phyloP scores from a whole-genome alignment of 2,329 filamentous ascomycete species.

The Trichoderma endophyticum region DNA sequence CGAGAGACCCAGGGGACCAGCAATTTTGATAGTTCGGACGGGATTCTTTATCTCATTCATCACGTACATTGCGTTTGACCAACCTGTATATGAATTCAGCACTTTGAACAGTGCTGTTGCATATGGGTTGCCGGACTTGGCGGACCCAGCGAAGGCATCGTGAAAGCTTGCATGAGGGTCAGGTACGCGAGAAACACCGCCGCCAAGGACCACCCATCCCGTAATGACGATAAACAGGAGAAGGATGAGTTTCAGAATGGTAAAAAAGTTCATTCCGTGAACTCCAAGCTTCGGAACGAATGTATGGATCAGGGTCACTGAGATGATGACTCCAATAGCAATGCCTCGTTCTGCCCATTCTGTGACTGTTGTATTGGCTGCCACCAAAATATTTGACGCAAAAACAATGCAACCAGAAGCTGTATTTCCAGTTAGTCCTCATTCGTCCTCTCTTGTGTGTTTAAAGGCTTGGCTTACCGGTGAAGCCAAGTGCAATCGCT shows the following conservation, averaged over 20 bases:
- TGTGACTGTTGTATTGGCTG: conserved; percentile 16
- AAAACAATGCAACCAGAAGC: conserved; percentile 22
- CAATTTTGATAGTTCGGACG: conserved; percentile 22
- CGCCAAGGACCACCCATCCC: conserved; percentile 22
- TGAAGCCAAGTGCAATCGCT: conserved; percentile 22
- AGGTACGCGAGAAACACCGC: conserved; percentile 17
- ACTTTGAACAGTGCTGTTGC: conserved; percentile 23
- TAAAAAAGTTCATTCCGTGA: conserved; percentile 23
- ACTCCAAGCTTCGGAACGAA: conserved; percentile 21
- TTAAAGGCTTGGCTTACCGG: conserved; percentile 6
- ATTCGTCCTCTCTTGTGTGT: background rate
- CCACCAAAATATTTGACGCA: conserved; percentile 21
- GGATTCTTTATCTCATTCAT: conserved; percentile 22
- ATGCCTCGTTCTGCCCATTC: conserved; percentile 23
- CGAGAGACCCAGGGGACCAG: conserved; percentile 21
- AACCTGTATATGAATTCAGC: conserved; percentile 21
- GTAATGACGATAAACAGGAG: conserved; percentile 22
- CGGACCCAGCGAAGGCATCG: conserved; percentile 20
- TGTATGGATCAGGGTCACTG: conserved; percentile 17
- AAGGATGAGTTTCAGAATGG: conserved; percentile 20
- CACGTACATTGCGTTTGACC: conserved; percentile 24
- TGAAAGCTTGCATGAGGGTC: conserved; percentile 23
- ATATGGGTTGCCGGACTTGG: conserved; percentile 19
- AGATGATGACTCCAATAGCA: conserved; percentile 19
- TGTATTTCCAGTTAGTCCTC: background rate